Evolutionary conservation across 1,284 basidiomycete species (phyloP).

Genomic region (Sporisorium iseilematis-ciliati): DNA sequence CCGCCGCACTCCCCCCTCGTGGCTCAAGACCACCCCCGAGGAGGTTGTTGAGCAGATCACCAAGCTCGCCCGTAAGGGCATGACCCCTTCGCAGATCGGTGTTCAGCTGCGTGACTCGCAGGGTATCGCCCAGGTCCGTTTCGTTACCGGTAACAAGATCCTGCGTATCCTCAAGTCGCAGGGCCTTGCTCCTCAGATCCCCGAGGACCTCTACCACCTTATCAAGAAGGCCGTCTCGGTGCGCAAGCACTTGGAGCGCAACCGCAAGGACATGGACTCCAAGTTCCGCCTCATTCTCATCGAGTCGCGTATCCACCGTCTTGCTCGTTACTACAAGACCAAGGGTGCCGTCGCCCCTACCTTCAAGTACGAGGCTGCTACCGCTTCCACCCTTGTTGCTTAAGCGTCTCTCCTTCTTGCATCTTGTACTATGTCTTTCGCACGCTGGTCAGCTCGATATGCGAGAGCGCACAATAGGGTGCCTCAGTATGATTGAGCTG

Average conservation of each 20-base stretch:
- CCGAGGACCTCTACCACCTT: conserved; percentile 99
- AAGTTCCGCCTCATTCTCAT: conserved; percentile 95
- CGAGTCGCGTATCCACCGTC: conserved; percentile 97
- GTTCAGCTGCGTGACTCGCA: conserved; percentile 97
- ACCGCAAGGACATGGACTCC: conserved; percentile 89
- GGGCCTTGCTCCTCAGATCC: conserved; percentile 95
- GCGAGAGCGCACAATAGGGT: neutral
- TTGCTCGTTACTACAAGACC: conserved; percentile 96
- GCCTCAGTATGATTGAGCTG: conserved; percentile 12
- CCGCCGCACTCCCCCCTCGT: conserved; percentile 91
- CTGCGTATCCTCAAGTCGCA: conserved; percentile 96
- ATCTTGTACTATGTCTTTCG: conserved; percentile 33
- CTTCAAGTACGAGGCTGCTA: conserved; percentile 77
- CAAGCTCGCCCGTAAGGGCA: conserved; percentile 97
- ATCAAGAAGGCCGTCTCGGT: conserved; percentile 99
- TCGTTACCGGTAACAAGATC: conserved; percentile 99
- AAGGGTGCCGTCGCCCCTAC: conserved; percentile 96
- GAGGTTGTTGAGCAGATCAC: conserved; percentile 96
- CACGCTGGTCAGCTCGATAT: too few relatives aligned
- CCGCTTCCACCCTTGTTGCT: conserved; percentile 70
- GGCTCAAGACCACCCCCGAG: conserved; percentile 96
- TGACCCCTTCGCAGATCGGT: conserved; percentile 98
- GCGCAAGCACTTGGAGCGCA: conserved; percentile 97
- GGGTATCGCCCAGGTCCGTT: conserved; percentile 94
- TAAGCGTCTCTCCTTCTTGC: conserved; percentile 46